These are phyloP conservation scores for Agroathelia rolfsii DNA, from an alignment of 1,284 basidiomycete species.

Conservation along the genomic window DNA sequence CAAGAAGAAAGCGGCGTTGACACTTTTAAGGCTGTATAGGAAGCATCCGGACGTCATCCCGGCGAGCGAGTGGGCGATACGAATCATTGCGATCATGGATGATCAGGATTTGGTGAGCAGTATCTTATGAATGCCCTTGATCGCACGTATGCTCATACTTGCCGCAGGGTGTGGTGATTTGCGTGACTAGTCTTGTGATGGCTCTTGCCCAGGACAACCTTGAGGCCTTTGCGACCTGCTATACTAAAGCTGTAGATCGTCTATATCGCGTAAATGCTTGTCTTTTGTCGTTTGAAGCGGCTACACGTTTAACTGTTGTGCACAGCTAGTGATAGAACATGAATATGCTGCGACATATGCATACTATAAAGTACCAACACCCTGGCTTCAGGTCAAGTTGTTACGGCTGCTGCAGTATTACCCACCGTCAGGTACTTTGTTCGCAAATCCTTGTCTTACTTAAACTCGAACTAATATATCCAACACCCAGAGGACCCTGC, in stretches of 20 bases:
- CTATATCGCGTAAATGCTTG: slow-evolving; percentile 61
- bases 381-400: slow-evolving; percentile 97
- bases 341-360: slow-evolving; percentile 86
- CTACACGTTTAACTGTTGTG: slow-evolving; percentile 7
- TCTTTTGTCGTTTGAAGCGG: slow-evolving; percentile 4
- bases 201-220: slow-evolving; percentile 90
- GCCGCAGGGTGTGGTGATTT: slow-evolving; percentile 82
- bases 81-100: slow-evolving; percentile 92
- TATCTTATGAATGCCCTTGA: slow-evolving; percentile 1
- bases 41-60: slow-evolving; percentile 94
- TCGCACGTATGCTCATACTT: slow-evolving; percentile 11
- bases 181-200: slow-evolving; percentile 90
- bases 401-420: slow-evolving; percentile 93
- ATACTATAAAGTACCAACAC: slow-evolving; percentile 96
- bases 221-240: slow-evolving; percentile 84
- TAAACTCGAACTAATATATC: slow-evolving; percentile 5
- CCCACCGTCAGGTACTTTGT: slow-evolving; percentile 78
- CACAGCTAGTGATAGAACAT: slow-evolving; percentile 81
- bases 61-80: slow-evolving; percentile 89
- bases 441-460: slow-evolving; percentile 1
- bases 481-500: slow-evolving; percentile 66
- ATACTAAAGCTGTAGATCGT: slow-evolving; percentile 89
- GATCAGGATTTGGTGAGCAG: slow-evolving; percentile 72
- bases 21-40: slow-evolving; percentile 85
- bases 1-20: slow-evolving; percentile 97